These are phyloP conservation scores for Neospermospora avenae DNA, from an alignment of 2,329 filamentous ascomycete genomes.

Conservation along the genomic window DNA sequence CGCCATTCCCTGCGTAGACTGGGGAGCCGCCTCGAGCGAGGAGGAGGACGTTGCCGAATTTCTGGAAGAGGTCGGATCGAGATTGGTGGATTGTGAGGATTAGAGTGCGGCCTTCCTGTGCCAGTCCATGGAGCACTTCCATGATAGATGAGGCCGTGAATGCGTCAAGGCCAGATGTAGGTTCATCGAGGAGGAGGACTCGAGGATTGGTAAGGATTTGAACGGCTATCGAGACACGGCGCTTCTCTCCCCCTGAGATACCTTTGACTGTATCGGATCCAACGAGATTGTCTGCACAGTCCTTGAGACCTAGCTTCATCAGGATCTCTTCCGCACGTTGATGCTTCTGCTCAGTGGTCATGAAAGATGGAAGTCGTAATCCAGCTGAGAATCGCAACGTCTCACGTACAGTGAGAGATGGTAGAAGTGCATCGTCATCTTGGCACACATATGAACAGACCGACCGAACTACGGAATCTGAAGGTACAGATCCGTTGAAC, in stretches of 20 bases:
- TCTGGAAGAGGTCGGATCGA: slow-evolving; percentile 66
- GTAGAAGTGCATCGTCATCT: slow-evolving; percentile 71
- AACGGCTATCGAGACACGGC: slow-evolving; percentile 72
- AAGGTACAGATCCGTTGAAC: slow-evolving; percentile 68
- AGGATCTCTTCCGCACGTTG: slow-evolving; percentile 68
- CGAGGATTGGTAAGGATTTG: slow-evolving; percentile 74
- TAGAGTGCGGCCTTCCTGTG: slow-evolving; percentile 69
- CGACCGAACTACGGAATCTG: slow-evolving; percentile 65
- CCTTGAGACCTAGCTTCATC: slow-evolving; percentile 72
- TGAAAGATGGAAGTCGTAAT: slow-evolving; percentile 66
- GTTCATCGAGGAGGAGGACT: slow-evolving; percentile 71
- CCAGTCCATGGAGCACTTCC: slow-evolving; percentile 67
- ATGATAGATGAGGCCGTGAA: slow-evolving; percentile 77
- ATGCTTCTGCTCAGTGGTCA: slow-evolving; percentile 65
- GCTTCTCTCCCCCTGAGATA: slow-evolving; percentile 76
- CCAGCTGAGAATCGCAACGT: slow-evolving; percentile 70
- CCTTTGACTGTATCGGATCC: slow-evolving; percentile 72
- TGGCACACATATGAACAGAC: slow-evolving; percentile 76
- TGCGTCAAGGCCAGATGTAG: slow-evolving; percentile 72
- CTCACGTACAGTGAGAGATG: slow-evolving; percentile 72
- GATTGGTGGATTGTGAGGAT: slow-evolving; percentile 78
- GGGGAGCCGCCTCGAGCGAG: slow-evolving; percentile 66
- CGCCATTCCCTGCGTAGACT: slow-evolving; percentile 63
- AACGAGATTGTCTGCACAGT: slow-evolving; percentile 72
- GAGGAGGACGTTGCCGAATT: slow-evolving; percentile 69